Conservation (phyloP, 148 eudicot species). For the Rhododendron mucronatum region DNA sequence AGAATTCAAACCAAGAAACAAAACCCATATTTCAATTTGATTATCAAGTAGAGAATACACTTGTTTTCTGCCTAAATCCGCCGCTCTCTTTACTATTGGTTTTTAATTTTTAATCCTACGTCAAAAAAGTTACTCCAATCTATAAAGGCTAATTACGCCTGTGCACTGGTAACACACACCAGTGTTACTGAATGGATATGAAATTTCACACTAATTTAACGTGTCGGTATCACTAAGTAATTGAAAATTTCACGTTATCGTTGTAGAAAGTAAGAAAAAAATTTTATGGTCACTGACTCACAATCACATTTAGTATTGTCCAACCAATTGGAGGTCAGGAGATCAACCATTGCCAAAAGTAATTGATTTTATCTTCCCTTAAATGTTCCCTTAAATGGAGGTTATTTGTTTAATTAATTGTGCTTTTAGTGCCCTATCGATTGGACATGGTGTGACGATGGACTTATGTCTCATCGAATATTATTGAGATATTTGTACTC, state of each 20-base stretch:
- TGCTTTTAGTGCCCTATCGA: too few relatives aligned
- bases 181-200: background rate
- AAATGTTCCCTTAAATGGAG: too few relatives aligned
- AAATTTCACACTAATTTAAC: background rate
- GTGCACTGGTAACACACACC: background rate
- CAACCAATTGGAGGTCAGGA: too few relatives aligned
- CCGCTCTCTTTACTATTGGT: background rate
- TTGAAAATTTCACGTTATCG: background rate
- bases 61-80: background rate
- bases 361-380: too few relatives aligned
- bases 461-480: too few relatives aligned
- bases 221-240: background rate
- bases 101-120: background rate
- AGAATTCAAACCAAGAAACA: background rate
- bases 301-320: too few relatives aligned
- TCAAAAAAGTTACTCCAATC: background rate
- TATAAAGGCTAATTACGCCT: background rate
- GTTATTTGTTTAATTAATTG: too few relatives aligned
- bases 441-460: too few relatives aligned
- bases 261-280: background rate
- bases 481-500: too few relatives aligned
- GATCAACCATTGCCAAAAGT: too few relatives aligned
- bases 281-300: background rate
- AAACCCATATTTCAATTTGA: background rate
- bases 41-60: background rate